Conservation (phyloP, 371 early-diverging fungal genomes). For the Mortierella polycephala region DNA sequence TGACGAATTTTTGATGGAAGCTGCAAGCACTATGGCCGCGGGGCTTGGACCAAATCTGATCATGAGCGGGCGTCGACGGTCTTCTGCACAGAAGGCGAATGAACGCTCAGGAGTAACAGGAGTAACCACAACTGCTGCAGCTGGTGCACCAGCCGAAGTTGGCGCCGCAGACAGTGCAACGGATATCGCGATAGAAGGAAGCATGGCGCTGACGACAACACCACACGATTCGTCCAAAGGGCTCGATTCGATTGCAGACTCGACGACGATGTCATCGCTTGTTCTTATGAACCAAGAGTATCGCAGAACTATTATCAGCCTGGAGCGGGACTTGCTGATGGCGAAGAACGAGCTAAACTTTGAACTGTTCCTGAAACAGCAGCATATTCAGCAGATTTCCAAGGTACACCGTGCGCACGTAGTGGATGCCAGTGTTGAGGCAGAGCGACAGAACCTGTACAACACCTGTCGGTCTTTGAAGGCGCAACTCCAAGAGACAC, state of each 20-base stretch:
- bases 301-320: slow-evolving; percentile 22
- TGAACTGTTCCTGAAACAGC: slow-evolving; percentile 74
- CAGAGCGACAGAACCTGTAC: slow-evolving; percentile 71
- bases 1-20: slow-evolving; percentile 27
- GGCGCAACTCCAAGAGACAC: slow-evolving; percentile 65
- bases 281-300: slow-evolving; percentile 28
- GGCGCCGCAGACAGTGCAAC: neutral
- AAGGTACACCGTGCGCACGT: slow-evolving; percentile 72
- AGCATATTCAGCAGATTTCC: slow-evolving; percentile 74
- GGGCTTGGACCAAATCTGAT: slow-evolving; percentile 1
- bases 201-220: neutral
- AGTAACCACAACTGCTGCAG: neutral
- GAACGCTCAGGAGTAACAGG: neutral
- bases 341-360: slow-evolving; percentile 73
- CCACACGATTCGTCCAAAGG: neutral
- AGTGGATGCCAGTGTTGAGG: slow-evolving; percentile 71
- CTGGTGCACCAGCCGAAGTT: slow-evolving; percentile 2
- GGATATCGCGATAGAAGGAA: slow-evolving; percentile 14
- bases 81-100: neutral
- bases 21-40: slow-evolving; percentile 1
- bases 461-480: slow-evolving; percentile 67
- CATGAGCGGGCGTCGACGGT: slow-evolving; percentile 15
- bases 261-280: slow-evolving; percentile 6
- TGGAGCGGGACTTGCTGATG: slow-evolving; percentile 69
- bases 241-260: neutral